Evolutionary conservation across 2,329 filamentous ascomycete species (phyloP), one percentile per base, ranked within the genome.

Genomic region (Cladosporium velox): DNA sequence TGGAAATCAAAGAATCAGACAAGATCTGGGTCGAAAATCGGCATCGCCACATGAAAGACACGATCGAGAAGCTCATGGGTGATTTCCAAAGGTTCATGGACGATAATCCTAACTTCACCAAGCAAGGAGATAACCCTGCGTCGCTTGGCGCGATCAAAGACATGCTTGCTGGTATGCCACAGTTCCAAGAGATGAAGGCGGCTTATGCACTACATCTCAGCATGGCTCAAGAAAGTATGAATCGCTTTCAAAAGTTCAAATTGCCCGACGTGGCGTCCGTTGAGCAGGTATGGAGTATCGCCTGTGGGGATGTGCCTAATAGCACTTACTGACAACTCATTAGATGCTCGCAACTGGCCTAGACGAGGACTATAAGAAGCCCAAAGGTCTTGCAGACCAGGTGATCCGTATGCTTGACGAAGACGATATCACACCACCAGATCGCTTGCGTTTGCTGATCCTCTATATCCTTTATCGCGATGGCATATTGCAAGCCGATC

Each of bases 191-290:
- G 78, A 92, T 95, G 84, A 97, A 98, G 78, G 92, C 96, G 75
- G 90, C 92, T 1, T 99, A 98, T 78, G 95, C 93, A 0, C 82
- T 99, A 64, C 95, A 99, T 79, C 83, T 99, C 51, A 94, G 89
- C 71, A 98, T 99, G 94, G 95, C 95, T 1, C 91, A 97, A 76
- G 93, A 97, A 76, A 96, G 93, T 77, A 98, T 98, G 93, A 92
- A 92, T 72, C 87, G 91, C 44, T 99, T 99, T 73, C 89, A 96
- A 76, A 83, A 88, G 62, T 87, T 90, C 76, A 97, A 96, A 75
- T 84, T 99, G 7, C 86, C 91, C 7, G 95, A 99, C 74, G 84
- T 98, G 66, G 93, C 93, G 14, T 90, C 91, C 0, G 86, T 93
- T 6, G 95, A 99, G 79, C 95, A 98, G 79, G 84, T 86, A 47